These are phyloP conservation scores for Vitis rotundifolia DNA, from an alignment of 164 flowering plant species.

Conservation along the genomic window DNA sequence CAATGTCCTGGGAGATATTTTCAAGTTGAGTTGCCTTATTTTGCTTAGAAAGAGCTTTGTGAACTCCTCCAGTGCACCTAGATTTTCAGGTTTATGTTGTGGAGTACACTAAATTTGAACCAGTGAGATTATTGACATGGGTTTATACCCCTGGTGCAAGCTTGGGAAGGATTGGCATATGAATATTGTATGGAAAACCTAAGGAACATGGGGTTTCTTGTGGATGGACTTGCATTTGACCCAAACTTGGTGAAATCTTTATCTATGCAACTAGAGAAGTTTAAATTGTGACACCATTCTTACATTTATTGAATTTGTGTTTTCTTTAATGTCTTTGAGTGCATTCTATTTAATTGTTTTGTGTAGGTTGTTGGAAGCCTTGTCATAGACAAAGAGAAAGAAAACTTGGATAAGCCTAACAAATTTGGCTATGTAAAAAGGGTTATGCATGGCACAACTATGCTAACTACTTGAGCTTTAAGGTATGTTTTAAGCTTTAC, in stretches of 20 bases:
- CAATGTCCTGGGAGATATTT: too few relatives aligned
- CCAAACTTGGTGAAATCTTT: constrained; percentile 66
- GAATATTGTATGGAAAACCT: constrained; percentile 89
- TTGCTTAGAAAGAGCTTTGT: too few relatives aligned
- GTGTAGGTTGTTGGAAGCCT: constrained; percentile 93
- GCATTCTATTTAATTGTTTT: constrained; percentile 3
- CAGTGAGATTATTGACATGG: constrained; percentile 1
- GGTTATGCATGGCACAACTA: constrained; percentile 94
- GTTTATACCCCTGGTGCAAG: constrained; percentile 42
- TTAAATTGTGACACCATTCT: neutral
- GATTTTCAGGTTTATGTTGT: too few relatives aligned
- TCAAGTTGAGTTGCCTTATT: too few relatives aligned
- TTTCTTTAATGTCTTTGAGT: neutral
- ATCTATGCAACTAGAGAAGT: constrained; percentile 19
- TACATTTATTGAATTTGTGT: neutral
- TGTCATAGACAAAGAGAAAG: constrained; percentile 90
- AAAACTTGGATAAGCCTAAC: constrained; percentile 92
- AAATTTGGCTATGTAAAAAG: constrained; percentile 95
- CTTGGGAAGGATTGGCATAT: constrained; percentile 98
- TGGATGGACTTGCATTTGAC: constrained; percentile 87
- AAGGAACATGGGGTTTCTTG: constrained; percentile 82
- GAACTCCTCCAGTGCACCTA: too few relatives aligned
- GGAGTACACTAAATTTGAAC: too few relatives aligned
- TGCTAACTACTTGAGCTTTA: constrained; percentile 84
- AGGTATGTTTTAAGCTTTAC: constrained; percentile 46